Evolutionary conservation across 1,284 basidiomycete genomes (phyloP).

Genomic region (Sporisorium iseilematis-ciliati): DNA sequence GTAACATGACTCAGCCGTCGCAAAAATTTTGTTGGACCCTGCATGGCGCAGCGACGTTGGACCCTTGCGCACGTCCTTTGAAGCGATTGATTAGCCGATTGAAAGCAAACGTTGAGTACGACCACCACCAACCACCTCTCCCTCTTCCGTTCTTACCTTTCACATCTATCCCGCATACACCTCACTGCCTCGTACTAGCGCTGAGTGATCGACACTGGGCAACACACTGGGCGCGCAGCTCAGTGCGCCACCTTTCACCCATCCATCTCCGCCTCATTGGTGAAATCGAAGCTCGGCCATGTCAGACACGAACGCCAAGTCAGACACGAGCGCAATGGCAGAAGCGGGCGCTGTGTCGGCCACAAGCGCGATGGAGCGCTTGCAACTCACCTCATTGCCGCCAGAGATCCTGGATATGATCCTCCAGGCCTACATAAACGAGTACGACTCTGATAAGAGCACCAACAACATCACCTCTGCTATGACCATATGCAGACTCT

Average conservation of each 20-base stretch:
- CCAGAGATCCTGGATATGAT: slow-evolving; percentile 37
- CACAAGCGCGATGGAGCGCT: background rate
- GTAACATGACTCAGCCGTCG: background rate
- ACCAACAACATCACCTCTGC: slow-evolving; percentile 18
- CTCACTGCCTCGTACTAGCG: background rate
- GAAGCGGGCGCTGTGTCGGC: background rate
- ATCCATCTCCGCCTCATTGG: background rate
- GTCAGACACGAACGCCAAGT: no score
- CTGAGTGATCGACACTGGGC: background rate
- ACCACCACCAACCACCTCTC: background rate
- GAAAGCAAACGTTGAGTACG: no score
- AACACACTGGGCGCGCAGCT: background rate
- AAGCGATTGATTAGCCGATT: background rate
- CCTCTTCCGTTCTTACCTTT: no score
- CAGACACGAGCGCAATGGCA: no score
- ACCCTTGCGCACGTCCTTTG: slow-evolving; percentile 1
- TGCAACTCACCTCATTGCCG: slow-evolving; percentile 18
- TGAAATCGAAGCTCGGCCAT: background rate
- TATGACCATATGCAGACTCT: slow-evolving; percentile 19
- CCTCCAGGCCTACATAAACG: slow-evolving; percentile 17
- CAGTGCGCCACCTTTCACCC: background rate
- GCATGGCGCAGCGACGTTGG: background rate
- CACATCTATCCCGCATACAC: background rate
- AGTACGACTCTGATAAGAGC: background rate
- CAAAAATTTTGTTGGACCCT: background rate